Conservation (phyloP, 2,329 filamentous ascomycete species). For the Claviceps monticola region DNA sequence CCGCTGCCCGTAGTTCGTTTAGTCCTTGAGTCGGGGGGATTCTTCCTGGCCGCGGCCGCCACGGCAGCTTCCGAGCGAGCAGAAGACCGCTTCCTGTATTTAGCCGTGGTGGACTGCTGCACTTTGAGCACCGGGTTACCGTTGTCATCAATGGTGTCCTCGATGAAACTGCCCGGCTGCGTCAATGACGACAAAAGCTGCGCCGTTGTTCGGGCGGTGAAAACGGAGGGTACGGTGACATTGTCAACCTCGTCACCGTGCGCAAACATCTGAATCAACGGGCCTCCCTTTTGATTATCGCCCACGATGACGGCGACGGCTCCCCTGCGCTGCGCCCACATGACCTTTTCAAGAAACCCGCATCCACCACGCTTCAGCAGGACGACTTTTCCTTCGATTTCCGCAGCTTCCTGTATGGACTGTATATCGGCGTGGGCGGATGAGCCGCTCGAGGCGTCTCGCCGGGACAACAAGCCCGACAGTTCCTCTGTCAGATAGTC, state of each 20-base stretch:
- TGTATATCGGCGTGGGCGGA: constrained; percentile 75
- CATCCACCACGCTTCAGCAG: constrained; percentile 85
- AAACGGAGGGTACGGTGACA: constrained; percentile 83
- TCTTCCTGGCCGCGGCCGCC: constrained; percentile 14
- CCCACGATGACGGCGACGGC: constrained; percentile 85
- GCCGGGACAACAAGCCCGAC: constrained; percentile 17
- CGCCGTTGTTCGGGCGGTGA: constrained; percentile 88
- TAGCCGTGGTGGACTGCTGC: constrained; percentile 30
- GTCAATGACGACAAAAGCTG: constrained; percentile 82
- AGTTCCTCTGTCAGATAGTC: constrained; percentile 58
- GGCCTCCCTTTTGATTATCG: constrained; percentile 79
- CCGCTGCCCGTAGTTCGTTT: constrained; percentile 15
- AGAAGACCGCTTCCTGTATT: constrained; percentile 16
- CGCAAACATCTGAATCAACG: constrained; percentile 96
- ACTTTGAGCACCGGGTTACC: constrained; percentile 41
- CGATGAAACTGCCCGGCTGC: constrained; percentile 51
- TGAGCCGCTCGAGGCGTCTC: constrained; percentile 20
- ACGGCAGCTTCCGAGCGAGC: constrained; percentile 17
- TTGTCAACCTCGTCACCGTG: constrained; percentile 81
- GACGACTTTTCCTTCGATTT: constrained; percentile 88
- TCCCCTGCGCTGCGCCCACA: constrained; percentile 88
- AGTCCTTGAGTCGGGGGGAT: constrained; percentile 12
- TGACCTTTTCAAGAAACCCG: constrained; percentile 91
- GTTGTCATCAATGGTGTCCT: constrained; percentile 46
- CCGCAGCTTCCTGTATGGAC: constrained; percentile 77